Conservation (phyloP, 805 yeast species). For the Candida hungchunana region DNA sequence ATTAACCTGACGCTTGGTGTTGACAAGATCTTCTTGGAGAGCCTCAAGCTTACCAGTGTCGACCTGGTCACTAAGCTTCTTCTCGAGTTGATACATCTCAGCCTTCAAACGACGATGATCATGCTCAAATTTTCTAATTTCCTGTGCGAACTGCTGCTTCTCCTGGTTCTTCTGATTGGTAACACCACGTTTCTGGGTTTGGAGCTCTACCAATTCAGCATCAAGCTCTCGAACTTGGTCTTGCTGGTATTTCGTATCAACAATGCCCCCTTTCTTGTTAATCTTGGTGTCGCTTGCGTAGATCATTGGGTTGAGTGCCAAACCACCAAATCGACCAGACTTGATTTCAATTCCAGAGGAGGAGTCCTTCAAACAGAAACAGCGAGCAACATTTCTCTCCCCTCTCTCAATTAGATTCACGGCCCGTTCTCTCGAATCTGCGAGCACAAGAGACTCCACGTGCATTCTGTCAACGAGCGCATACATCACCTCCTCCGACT, state of each 20-base stretch:
- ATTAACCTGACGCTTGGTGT: background rate
- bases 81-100: conserved; percentile 31
- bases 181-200: conserved; percentile 8
- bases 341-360: conserved; percentile 43
- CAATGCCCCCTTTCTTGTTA: conserved; percentile 13
- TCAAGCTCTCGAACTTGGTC: background rate
- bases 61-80: conserved; percentile 40
- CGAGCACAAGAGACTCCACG: conserved; percentile 56
- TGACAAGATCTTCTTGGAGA: conserved; percentile 9
- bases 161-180: conserved; percentile 16
- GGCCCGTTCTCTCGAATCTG: no score
- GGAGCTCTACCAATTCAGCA: conserved; percentile 4
- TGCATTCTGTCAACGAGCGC: conserved; percentile 58
- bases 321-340: conserved; percentile 37
- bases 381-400: conserved; percentile 35
- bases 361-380: conserved; percentile 33
- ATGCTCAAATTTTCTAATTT: conserved; percentile 1
- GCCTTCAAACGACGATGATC: conserved; percentile 12
- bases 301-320: conserved; percentile 50
- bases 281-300: conserved; percentile 28
- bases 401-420: no score
- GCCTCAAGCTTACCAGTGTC: conserved; percentile 39
- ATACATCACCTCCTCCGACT: conserved; percentile 50
- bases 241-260: conserved; percentile 15
- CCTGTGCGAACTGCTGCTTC: conserved; percentile 11